Percentiles rank a stretch among this genome's conserved stretches.
phyloP scores from a whole-genome alignment of 2,329 filamentous ascomycete genomes.

The Colletotrichum filicis region DNA sequence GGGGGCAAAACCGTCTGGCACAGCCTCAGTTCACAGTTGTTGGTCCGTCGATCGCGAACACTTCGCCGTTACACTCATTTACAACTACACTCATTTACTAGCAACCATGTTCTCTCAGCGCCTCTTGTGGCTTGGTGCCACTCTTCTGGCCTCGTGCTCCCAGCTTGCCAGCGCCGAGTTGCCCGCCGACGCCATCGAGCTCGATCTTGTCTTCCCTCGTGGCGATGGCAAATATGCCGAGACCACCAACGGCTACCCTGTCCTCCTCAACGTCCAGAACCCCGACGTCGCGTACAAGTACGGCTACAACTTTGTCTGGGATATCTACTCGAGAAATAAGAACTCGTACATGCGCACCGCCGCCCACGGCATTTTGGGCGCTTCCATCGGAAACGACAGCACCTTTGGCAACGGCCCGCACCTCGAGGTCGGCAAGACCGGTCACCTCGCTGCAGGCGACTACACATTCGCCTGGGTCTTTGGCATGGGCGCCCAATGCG shows the following conservation, averaged over 20 bases:
- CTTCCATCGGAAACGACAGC: constrained; percentile 29
- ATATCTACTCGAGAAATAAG: constrained; percentile 30
- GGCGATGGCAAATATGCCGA: constrained; percentile 29
- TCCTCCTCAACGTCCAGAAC: constrained; percentile 34
- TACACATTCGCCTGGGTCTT: constrained; percentile 33
- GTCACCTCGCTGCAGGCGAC: constrained; percentile 31
- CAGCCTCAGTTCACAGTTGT: constrained; percentile 13
- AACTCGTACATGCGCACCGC: constrained; percentile 30
- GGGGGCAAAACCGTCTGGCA: constrained; percentile 6
- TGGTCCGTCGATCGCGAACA: constrained; percentile 12
- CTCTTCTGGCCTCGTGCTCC: constrained; percentile 16
- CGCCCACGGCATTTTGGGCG: constrained; percentile 28
- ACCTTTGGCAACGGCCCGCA: constrained; percentile 22
- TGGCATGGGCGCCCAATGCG: constrained; percentile 31
- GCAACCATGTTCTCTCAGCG: constrained; percentile 21
- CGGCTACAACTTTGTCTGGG: constrained; percentile 33
- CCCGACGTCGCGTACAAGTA: constrained; percentile 33
- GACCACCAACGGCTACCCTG: constrained; percentile 28
- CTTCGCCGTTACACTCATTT: constrained; percentile 9
- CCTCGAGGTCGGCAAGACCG: constrained; percentile 28
- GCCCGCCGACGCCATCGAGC: constrained; percentile 33
- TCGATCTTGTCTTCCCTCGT: constrained; percentile 35
- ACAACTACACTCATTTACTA: background rate
- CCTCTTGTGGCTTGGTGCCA: constrained; percentile 18
- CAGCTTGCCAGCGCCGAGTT: constrained; percentile 23